phyloP scores from a whole-genome alignment of 78 protist genomes.

The Neovahlkampfia damariscottae region DNA sequence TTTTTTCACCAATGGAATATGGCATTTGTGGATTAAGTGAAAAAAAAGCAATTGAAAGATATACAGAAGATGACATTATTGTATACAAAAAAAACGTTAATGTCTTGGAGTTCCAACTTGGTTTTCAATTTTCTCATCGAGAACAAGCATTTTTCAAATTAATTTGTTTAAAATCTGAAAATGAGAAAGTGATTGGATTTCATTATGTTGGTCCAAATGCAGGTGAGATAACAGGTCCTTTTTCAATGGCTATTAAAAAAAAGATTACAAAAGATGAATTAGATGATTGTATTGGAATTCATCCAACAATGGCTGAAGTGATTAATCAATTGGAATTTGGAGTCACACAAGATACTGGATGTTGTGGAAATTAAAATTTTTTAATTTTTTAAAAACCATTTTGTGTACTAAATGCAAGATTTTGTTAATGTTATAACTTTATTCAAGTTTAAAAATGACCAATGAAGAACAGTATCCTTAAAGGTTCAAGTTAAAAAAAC shows the following conservation, averaged over 20 bases:
- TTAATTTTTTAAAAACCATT: too few relatives aligned
- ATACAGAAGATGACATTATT: conserved; percentile 66
- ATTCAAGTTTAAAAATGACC: too few relatives aligned
- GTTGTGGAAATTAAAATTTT: too few relatives aligned
- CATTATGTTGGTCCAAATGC: conserved; percentile 85
- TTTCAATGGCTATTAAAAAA: conserved; percentile 1
- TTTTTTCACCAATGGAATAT: conserved; percentile 89
- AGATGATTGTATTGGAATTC: conserved; percentile 82
- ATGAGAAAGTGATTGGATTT: conserved; percentile 57
- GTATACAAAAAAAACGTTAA: conserved; percentile 44
- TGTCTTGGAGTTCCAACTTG: too few relatives aligned
- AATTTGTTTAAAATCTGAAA: conserved; percentile 15
- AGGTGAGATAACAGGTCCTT: conserved; percentile 79
- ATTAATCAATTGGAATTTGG: conserved; percentile 43
- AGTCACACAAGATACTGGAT: too few relatives aligned
- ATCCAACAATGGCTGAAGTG: conserved; percentile 75
- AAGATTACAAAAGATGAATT: conserved; percentile 64
- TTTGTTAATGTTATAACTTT: too few relatives aligned
- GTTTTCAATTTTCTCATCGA: conserved; percentile 49
- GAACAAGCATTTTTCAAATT: conserved; percentile 53
- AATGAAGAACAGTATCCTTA: too few relatives aligned
- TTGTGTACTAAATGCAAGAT: too few relatives aligned
- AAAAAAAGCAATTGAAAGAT: conserved; percentile 57
- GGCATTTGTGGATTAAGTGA: conserved; percentile 71
- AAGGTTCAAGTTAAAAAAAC: too few relatives aligned